Evolutionary conservation across 2,329 filamentous ascomycete species (phyloP).

Genomic region (Exophiala bonariae): DNA sequence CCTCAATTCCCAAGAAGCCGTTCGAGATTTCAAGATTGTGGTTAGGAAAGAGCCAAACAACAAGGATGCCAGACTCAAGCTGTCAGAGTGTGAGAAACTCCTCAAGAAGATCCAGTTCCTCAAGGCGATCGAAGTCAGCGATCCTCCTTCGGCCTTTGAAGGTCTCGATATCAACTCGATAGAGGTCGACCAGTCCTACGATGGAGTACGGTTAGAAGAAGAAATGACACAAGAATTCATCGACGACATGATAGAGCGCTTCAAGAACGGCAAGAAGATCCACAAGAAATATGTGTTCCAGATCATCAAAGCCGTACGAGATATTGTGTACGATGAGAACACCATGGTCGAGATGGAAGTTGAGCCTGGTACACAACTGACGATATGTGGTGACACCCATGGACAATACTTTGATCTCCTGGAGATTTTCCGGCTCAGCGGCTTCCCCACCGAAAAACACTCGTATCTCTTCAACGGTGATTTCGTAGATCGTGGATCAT

Average conservation of each 20-base stretch:
- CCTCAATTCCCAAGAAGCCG: constrained; percentile 80
- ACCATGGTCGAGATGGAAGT: constrained; percentile 96
- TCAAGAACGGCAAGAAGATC: constrained; percentile 93
- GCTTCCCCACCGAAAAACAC: constrained; percentile 79
- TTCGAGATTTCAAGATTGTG: constrained; percentile 89
- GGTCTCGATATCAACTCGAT: constrained; percentile 87
- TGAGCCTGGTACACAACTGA: constrained; percentile 73
- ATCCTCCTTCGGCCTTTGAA: constrained; percentile 88
- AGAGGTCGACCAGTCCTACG: constrained; percentile 77
- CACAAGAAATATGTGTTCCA: constrained; percentile 97
- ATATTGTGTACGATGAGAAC: constrained; percentile 85
- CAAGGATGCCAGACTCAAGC: constrained; percentile 85
- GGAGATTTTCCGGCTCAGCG: constrained; percentile 92
- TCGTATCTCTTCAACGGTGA: constrained; percentile 98
- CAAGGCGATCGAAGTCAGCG: constrained; percentile 88
- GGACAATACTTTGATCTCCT: constrained; percentile 98
- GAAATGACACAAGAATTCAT: constrained; percentile 97
- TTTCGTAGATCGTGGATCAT: constrained; percentile 95
- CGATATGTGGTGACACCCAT: constrained; percentile 96
- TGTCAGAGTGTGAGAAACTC: constrained; percentile 91
- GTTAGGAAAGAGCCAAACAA: constrained; percentile 83
- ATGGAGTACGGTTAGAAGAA: constrained; percentile 74
- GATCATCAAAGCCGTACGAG: constrained; percentile 86
- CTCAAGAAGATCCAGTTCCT: constrained; percentile 91
- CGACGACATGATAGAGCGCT: constrained; percentile 93